A percentile compares a stretch with the other conserved stretches of the same genome.
Evolutionary conservation across 805 yeast species (phyloP).

Genomic region (Metschnikowia reukaufii): DNA sequence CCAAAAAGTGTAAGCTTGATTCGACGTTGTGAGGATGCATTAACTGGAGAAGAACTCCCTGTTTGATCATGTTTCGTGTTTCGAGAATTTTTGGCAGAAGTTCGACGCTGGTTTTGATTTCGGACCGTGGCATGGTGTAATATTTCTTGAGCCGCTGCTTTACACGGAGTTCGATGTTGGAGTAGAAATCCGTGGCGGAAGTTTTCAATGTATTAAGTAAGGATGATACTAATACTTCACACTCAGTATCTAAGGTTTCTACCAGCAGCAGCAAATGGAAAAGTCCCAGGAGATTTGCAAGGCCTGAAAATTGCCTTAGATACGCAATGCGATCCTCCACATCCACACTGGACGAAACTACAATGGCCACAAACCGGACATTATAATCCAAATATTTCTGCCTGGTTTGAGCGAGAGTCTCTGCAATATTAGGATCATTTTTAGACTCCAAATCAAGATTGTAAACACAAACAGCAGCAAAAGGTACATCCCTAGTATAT

Average conservation of each 20-base stretch:
- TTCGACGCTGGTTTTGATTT: conserved; percentile 28
- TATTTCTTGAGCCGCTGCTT: conserved; percentile 38
- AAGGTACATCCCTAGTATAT: conserved; percentile 33
- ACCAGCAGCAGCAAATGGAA: conserved; percentile 21
- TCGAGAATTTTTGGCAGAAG: conserved; percentile 40
- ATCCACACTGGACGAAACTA: conserved; percentile 21
- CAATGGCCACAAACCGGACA: conserved; percentile 25
- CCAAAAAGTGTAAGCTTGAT: conserved; percentile 28
- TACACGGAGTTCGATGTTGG: conserved; percentile 30
- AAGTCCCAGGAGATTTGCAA: conserved; percentile 33
- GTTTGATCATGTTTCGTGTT: conserved; percentile 39
- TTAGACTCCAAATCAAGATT: conserved; percentile 20
- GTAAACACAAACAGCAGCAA: conserved; percentile 27
- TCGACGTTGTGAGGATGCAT: conserved; percentile 36
- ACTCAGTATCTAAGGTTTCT: conserved; percentile 25
- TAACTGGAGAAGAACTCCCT: conserved; percentile 34
- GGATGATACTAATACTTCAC: conserved; percentile 31
- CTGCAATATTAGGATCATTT: conserved; percentile 15
- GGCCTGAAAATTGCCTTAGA: conserved; percentile 29
- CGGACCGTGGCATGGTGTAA: conserved; percentile 33
- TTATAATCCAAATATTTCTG: conserved; percentile 8
- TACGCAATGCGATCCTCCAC: conserved; percentile 22
- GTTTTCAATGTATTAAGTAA: conserved; percentile 31
- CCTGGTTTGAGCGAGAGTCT: conserved; percentile 5
- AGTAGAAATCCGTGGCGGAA: conserved; percentile 35